A percentile compares a stretch with the other conserved stretches of the same genome.
Conservation (phyloP, 2,329 filamentous ascomycete genomes). For the Dactylonectria estremocensis region DNA sequence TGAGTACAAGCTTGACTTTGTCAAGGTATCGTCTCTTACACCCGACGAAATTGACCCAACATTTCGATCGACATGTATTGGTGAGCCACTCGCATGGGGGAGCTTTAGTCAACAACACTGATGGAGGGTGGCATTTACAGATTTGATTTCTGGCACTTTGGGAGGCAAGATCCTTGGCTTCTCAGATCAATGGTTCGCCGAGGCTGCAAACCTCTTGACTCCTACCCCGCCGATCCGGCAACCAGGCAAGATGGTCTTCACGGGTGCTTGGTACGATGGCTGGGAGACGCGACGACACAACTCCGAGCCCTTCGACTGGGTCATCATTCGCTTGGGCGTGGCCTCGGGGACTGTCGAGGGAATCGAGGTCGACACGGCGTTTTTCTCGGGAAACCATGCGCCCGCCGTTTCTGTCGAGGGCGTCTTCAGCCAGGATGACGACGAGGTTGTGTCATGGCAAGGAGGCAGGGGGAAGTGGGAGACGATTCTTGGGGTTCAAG, state of each 20-base stretch:
- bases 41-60: conserved; percentile 72
- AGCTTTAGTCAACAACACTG: conserved; percentile 6
- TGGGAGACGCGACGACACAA: conserved; percentile 81
- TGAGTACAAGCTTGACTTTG: conserved; percentile 70
- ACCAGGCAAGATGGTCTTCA: conserved; percentile 78
- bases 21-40: conserved; percentile 64
- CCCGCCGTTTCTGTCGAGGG: conserved; percentile 85
- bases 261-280: conserved; percentile 80
- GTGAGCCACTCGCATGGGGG: conserved; percentile 57
- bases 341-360: conserved; percentile 81
- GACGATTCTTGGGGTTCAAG: conserved; percentile 77
- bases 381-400: conserved; percentile 87
- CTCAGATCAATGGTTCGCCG: conserved; percentile 80
- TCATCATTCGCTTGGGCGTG: conserved; percentile 76
- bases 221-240: conserved; percentile 75
- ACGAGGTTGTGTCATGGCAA: conserved; percentile 75
- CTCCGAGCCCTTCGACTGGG: conserved; percentile 75
- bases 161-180: conserved; percentile 76
- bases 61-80: conserved; percentile 74
- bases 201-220: conserved; percentile 75
- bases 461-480: conserved; percentile 77
- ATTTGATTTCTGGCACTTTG: conserved; percentile 73
- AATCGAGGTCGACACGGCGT: conserved; percentile 85
- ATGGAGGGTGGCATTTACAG: conserved; percentile 52
- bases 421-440: conserved; percentile 76